These are phyloP conservation scores for Penicillium samsonianum DNA, from an alignment of 495 filamentous ascomycete genomes.

Conservation along the genomic window DNA sequence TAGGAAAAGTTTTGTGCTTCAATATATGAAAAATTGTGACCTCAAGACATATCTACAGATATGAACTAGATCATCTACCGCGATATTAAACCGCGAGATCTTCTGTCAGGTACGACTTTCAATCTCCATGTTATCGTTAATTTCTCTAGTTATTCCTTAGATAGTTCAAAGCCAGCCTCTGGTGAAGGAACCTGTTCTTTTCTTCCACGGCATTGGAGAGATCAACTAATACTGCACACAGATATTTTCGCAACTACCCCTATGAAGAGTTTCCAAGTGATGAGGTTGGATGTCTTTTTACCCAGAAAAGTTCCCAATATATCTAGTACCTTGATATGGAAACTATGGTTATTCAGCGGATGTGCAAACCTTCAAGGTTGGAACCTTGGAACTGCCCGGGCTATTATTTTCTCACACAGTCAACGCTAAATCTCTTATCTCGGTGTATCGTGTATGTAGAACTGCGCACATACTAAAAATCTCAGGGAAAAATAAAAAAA, in stretches of 20 bases:
- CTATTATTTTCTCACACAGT: background rate
- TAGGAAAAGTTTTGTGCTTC: conserved; percentile 23
- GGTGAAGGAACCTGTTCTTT: conserved; percentile 24
- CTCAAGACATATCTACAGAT: conserved; percentile 34
- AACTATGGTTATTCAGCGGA: no score
- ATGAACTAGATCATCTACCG: conserved; percentile 21
- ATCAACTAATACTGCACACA: conserved; percentile 20
- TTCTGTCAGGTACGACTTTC: conserved; percentile 25
- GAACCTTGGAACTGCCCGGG: no score
- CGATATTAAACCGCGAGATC: conserved; percentile 30
- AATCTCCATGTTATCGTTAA: conserved; percentile 27
- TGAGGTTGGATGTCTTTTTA: no score
- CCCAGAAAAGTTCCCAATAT: no score
- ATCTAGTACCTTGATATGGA: no score
- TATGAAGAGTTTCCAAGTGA: background rate
- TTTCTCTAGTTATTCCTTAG: conserved; percentile 30
- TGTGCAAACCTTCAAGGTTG: no score
- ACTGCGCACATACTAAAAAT: background rate
- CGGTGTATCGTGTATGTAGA: background rate
- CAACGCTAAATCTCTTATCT: background rate
- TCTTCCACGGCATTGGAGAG: conserved; percentile 22
- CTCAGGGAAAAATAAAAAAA: background rate
- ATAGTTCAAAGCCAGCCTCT: conserved; percentile 31
- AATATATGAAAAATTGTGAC: conserved; percentile 35
- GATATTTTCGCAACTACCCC: background rate